phyloP scores from a whole-genome alignment of 1,284 basidiomycete species.

The Rhodotorula sp. region DNA sequence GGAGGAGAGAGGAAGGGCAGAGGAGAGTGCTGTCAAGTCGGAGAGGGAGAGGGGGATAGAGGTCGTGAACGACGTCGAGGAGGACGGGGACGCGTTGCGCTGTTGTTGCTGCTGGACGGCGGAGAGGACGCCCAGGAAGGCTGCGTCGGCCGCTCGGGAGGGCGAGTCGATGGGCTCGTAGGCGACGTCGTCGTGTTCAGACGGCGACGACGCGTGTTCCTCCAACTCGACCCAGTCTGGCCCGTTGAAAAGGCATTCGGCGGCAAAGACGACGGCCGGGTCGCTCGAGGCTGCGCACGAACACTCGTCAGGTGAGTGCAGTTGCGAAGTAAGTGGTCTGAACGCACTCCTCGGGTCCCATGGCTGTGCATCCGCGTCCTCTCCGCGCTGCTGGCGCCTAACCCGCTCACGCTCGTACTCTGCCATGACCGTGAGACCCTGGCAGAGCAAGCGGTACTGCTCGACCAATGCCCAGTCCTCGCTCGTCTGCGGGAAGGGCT shows the following conservation, averaged over 20 bases:
- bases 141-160: too few relatives aligned
- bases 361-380: background rate
- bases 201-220: too few relatives aligned
- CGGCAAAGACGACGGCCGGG: constrained; percentile 4
- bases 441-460: constrained; percentile 25
- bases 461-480: constrained; percentile 35
- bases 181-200: too few relatives aligned
- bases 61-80: background rate
- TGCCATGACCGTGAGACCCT: constrained; percentile 8
- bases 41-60: constrained; percentile 1
- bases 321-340: background rate
- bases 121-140: background rate
- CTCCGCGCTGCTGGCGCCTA: background rate
- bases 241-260: constrained; percentile 1
- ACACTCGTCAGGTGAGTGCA: background rate
- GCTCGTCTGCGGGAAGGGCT: constrained; percentile 14
- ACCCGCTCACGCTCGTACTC: constrained; percentile 12
- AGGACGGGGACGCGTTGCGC: background rate
- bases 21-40: background rate
- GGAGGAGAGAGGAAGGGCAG: background rate
- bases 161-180: background rate
- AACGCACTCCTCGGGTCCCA: constrained; percentile 17
- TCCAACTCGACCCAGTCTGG: too few relatives aligned
- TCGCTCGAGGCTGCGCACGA: background rate
- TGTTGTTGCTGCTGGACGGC: background rate